A percentile compares a stretch with the other conserved stretches of the same genome.
These are phyloP conservation scores for Apiotrichum porosum DNA, from an alignment of 1,284 basidiomycete genomes.

Conservation along the genomic window DNA sequence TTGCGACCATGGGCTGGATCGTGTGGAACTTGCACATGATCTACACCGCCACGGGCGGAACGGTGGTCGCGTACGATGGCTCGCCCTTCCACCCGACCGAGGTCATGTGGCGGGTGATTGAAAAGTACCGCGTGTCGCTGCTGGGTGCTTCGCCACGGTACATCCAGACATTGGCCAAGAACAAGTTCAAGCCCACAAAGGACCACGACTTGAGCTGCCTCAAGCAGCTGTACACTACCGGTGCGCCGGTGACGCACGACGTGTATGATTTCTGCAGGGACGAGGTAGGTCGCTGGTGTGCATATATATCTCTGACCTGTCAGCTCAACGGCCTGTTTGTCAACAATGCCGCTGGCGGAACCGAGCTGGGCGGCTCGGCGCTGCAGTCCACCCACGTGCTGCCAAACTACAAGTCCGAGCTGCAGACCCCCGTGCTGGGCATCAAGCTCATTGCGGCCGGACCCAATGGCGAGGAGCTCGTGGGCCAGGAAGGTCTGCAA, in stretches of 20 bases:
- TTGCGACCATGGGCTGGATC: constrained; percentile 41
- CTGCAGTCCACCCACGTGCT: constrained; percentile 28
- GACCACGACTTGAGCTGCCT: constrained; percentile 24
- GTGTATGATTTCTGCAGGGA: constrained; percentile 22
- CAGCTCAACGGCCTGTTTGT: constrained; percentile 28
- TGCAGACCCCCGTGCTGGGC: constrained; percentile 36
- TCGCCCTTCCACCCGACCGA: constrained; percentile 37
- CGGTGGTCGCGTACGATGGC: constrained; percentile 39
- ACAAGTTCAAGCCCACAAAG: constrained; percentile 12
- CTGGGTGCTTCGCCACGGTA: constrained; percentile 37
- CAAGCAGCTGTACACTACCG: constrained; percentile 35
- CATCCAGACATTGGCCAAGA: constrained; percentile 21
- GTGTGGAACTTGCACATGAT: constrained; percentile 39
- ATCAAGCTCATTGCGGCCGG: constrained; percentile 30
- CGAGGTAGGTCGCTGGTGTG: constrained; percentile 9
- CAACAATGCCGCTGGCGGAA: constrained; percentile 30
- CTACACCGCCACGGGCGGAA: constrained; percentile 26
- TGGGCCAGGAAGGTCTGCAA: constrained; percentile 32
- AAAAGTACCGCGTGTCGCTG: constrained; percentile 30
- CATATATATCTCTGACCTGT: too few species aligned
- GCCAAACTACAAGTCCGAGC: constrained; percentile 35
- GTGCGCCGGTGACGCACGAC: constrained; percentile 32
- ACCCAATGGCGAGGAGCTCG: constrained; percentile 9
- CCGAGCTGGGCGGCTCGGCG: constrained; percentile 37
- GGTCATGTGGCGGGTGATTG: constrained; percentile 26